These are phyloP conservation scores for Drechslerella coelobrocha DNA, from an alignment of 2,329 filamentous ascomycete species.

Conservation along the genomic window DNA sequence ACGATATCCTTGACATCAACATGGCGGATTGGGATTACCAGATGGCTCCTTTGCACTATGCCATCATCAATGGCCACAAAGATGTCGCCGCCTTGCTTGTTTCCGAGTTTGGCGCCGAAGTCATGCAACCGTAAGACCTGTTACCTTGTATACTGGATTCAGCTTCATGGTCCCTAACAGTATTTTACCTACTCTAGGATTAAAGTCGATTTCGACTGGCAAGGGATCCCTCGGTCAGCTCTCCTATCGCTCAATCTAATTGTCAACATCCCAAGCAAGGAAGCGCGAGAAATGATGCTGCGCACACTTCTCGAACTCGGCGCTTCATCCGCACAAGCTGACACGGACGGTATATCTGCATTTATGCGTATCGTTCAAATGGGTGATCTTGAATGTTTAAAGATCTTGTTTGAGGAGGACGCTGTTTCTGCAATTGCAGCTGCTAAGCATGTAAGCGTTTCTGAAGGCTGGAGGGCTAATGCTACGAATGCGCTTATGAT, in stretches of 20 bases:
- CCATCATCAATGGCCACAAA: conserved; percentile 75
- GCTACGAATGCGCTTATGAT: conserved; percentile 17
- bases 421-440: conserved; percentile 31
- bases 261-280: conserved; percentile 68
- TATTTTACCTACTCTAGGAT: conserved; percentile 41
- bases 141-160: conserved; percentile 1
- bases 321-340: conserved; percentile 75
- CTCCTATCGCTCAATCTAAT: conserved; percentile 76
- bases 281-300: conserved; percentile 64
- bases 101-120: conserved; percentile 75
- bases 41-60: conserved; percentile 72
- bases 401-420: conserved; percentile 59
- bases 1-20: conserved; percentile 81
- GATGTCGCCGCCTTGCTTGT: conserved; percentile 72
- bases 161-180: conserved; percentile 50
- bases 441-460: conserved; percentile 16
- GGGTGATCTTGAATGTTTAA: conserved; percentile 60
- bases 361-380: conserved; percentile 70
- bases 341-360: conserved; percentile 68
- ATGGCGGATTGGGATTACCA: conserved; percentile 75
- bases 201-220: conserved; percentile 54
- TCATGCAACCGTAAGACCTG: conserved; percentile 76
- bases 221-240: conserved; percentile 65
- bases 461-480: conserved; percentile 15
- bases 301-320: conserved; percentile 72